phyloP scores from a whole-genome alignment of 2,329 filamentous ascomycete species.

The Fusarium foetens region DNA sequence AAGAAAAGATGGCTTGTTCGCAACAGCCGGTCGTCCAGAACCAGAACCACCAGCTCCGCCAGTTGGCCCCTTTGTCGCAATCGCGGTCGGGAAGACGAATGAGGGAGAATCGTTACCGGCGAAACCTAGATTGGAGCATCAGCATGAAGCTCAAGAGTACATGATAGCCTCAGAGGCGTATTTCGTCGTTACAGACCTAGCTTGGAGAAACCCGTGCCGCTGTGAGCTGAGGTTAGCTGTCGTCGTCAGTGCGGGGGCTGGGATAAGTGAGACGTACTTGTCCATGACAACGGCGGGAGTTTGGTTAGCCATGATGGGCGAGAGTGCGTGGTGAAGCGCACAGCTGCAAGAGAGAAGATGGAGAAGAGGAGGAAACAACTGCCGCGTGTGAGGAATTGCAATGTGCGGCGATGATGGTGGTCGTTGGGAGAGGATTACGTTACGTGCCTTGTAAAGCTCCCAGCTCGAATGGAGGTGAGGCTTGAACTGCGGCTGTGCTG shows the following conservation, averaged over 20 bases:
- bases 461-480: slow-evolving; percentile 38
- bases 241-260: slow-evolving; percentile 43
- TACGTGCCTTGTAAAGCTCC: slow-evolving; percentile 46
- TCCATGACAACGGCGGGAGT: slow-evolving; percentile 99
- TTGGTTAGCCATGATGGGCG: slow-evolving; percentile 84
- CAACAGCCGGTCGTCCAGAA: slow-evolving; percentile 88
- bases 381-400: slow-evolving; percentile 33
- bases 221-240: slow-evolving; percentile 57
- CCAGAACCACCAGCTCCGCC: slow-evolving; percentile 79
- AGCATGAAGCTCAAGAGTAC: slow-evolving; percentile 34
- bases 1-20: slow-evolving; percentile 94
- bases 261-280: slow-evolving; percentile 79
- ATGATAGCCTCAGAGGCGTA: slow-evolving; percentile 18
- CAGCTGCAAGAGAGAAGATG: slow-evolving; percentile 21
- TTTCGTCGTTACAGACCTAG: slow-evolving; percentile 73
- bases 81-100: slow-evolving; percentile 98
- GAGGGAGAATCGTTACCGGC: slow-evolving; percentile 99
- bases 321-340: slow-evolving; percentile 38
- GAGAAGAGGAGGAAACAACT: slow-evolving; percentile 16
- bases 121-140: slow-evolving; percentile 72
- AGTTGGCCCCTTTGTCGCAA: slow-evolving; percentile 87
- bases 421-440: slow-evolving; percentile 44
- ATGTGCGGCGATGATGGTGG: slow-evolving; percentile 37
- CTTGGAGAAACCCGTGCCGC: slow-evolving; percentile 99
- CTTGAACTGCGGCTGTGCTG: slow-evolving; percentile 42